phyloP scores from a whole-genome alignment of 169 alveolate genomes.

The Plasmodium yoelii region DNA sequence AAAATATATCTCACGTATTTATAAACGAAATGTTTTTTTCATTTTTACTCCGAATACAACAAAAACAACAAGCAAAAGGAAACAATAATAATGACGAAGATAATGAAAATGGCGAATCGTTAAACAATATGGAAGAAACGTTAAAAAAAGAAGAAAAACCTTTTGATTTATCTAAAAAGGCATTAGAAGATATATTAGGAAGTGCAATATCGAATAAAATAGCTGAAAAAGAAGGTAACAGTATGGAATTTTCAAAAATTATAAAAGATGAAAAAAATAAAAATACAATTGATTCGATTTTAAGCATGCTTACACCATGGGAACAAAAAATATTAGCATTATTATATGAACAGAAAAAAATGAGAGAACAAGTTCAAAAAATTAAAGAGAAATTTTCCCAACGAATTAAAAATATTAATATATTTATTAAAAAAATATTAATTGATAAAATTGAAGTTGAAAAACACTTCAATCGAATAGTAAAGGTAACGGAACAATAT shows the following conservation, averaged over 20 bases:
- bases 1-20: constrained; percentile 71
- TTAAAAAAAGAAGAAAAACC: constrained; percentile 62
- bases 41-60: constrained; percentile 48
- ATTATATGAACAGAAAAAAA: constrained; percentile 85
- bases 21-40: constrained; percentile 75
- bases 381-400: constrained; percentile 79
- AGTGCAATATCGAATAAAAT: constrained; percentile 39
- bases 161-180: constrained; percentile 54
- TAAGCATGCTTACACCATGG: constrained; percentile 84
- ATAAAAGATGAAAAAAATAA: constrained; percentile 77
- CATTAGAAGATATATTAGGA: constrained; percentile 71
- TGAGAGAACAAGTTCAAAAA: constrained; percentile 81
- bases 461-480: constrained; percentile 81
- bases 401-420: constrained; percentile 78
- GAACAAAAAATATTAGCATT: constrained; percentile 86
- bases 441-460: constrained; percentile 84
- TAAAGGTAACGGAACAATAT: constrained; percentile 78
- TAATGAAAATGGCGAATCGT: constrained; percentile 13
- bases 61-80: neutral
- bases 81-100: neutral
- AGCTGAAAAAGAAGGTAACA: constrained; percentile 27
- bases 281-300: constrained; percentile 78
- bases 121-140: constrained; percentile 36
- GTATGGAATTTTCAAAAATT: constrained; percentile 15
- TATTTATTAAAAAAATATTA: constrained; percentile 79